Percentiles rank a stretch among this genome's conserved stretches.
Evolutionary conservation across 768 basidiomycete species (phyloP).

Genomic region (Boletus rubroflammeus): DNA sequence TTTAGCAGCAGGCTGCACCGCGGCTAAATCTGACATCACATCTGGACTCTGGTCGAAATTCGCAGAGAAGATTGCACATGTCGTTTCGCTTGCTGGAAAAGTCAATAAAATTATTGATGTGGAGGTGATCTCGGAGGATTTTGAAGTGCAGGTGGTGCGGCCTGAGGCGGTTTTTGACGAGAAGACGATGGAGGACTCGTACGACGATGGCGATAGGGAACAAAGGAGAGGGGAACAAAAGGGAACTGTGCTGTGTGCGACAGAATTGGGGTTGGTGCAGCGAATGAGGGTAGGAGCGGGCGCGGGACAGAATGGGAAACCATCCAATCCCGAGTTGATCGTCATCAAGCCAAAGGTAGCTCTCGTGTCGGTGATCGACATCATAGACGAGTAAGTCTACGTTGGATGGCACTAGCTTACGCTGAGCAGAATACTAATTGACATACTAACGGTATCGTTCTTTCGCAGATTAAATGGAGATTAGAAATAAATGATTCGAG

Average conservation of each 20-base stretch:
- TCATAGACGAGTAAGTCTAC: slow-evolving; percentile 11
- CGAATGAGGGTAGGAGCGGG: slow-evolving; percentile 11
- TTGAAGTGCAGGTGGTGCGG: slow-evolving; percentile 19
- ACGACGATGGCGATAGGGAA: slow-evolving; percentile 18
- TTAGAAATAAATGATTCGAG: no score
- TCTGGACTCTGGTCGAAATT: slow-evolving; percentile 42
- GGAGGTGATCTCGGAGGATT: slow-evolving; percentile 25
- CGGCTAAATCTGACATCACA: slow-evolving; percentile 25
- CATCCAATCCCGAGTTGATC: slow-evolving; percentile 15
- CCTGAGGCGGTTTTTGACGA: slow-evolving; percentile 14
- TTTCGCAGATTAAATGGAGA: no score
- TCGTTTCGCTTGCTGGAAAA: slow-evolving; percentile 43
- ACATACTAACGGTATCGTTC: no score
- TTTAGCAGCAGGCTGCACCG: slow-evolving; percentile 23
- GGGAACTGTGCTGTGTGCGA: slow-evolving; percentile 31
- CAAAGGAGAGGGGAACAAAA: background rate
- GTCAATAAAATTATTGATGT: slow-evolving; percentile 36
- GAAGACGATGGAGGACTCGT: slow-evolving; percentile 21
- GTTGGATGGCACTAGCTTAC: no score
- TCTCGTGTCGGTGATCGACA: slow-evolving; percentile 27
- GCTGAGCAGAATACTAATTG: no score
- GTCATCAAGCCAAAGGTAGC: slow-evolving; percentile 35
- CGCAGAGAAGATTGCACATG: slow-evolving; percentile 34
- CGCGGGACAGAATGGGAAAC: slow-evolving; percentile 8
- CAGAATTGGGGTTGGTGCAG: slow-evolving; percentile 32